Percentiles rank a stretch among this genome's conserved stretches.
Conservation (phyloP, 192 early-diverging fungal genomes). For the Gaertneriomyces semiglobifer region DNA sequence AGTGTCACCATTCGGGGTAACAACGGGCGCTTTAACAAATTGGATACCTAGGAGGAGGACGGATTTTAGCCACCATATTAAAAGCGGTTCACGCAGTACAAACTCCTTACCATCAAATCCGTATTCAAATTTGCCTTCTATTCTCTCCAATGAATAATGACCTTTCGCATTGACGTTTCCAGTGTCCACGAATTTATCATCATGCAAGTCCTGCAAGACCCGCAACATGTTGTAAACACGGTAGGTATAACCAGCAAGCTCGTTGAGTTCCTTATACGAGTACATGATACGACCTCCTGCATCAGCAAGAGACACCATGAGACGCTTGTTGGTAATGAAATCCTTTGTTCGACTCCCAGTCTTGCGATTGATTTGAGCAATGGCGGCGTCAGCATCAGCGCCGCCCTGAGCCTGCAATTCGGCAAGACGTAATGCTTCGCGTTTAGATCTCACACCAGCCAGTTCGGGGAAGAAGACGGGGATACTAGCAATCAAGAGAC, state of each 20-base stretch:
- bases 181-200: slow-evolving; percentile 56
- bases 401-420: slow-evolving; percentile 37
- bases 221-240: slow-evolving; percentile 85
- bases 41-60: slow-evolving; percentile 26
- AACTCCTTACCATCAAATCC: not conserved
- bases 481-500: slow-evolving; percentile 74
- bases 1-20: slow-evolving; percentile 52
- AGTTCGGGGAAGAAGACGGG: slow-evolving; percentile 72
- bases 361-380: slow-evolving; percentile 30
- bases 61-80: slow-evolving; percentile 19
- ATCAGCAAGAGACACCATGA: slow-evolving; percentile 85
- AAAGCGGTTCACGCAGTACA: slow-evolving; percentile 17
- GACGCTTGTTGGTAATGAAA: slow-evolving; percentile 85
- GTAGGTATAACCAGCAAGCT: slow-evolving; percentile 91
- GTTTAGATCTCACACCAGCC: slow-evolving; percentile 30
- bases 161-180: slow-evolving; percentile 30
- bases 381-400: slow-evolving; percentile 45
- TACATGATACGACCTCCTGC: slow-evolving; percentile 95
- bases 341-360: slow-evolving; percentile 68
- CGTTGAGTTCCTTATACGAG: slow-evolving; percentile 91
- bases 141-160: slow-evolving; percentile 34
- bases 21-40: slow-evolving; percentile 42
- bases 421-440: slow-evolving; percentile 29
- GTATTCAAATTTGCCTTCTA: slow-evolving; percentile 19
- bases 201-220: slow-evolving; percentile 68